phyloP scores from a whole-genome alignment of 805 yeast species.

The Sugiyamaella valdiviana region DNA sequence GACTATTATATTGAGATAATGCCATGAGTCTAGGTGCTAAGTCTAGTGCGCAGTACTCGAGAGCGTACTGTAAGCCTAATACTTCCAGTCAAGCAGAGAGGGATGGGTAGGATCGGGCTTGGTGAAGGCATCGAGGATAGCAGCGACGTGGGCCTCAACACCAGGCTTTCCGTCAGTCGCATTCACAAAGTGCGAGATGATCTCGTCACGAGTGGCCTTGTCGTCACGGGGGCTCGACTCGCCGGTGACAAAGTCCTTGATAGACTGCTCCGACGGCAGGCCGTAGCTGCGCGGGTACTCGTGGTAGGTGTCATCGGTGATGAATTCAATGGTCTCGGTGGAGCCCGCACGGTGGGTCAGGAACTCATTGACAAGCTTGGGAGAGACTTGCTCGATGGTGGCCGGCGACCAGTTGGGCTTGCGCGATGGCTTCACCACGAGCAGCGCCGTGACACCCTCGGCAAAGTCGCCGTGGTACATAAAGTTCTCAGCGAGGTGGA shows the following conservation, averaged over 20 bases:
- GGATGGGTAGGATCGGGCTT: conserved; percentile 38
- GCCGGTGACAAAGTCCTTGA: conserved; percentile 64
- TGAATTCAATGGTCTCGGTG: conserved; percentile 29
- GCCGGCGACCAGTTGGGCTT: conserved; percentile 47
- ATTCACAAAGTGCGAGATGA: conserved; percentile 53
- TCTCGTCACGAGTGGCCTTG: conserved; percentile 64
- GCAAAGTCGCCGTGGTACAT: conserved; percentile 52
- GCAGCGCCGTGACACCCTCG: conserved; percentile 39
- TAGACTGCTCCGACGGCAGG: conserved; percentile 64
- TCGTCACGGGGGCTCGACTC: conserved; percentile 59
- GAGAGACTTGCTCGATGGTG: conserved; percentile 34
- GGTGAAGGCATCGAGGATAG: conserved; percentile 55
- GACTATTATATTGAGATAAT: too few relatives aligned
- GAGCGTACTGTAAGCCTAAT: conserved; percentile 20
- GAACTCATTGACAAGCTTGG: conserved; percentile 24
- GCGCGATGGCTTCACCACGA: conserved; percentile 52
- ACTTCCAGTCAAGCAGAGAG: conserved; percentile 44
- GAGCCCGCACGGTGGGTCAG: conserved; percentile 25
- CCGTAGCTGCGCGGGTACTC: conserved; percentile 66
- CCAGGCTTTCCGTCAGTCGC: conserved; percentile 50
- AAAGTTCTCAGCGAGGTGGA: conserved; percentile 71
- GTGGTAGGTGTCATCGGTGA: conserved; percentile 37
- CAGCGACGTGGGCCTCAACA: conserved; percentile 51
- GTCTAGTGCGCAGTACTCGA: background rate
- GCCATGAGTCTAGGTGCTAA: too few relatives aligned